phyloP scores from a whole-genome alignment of 2,329 filamentous ascomycete species.

The Emericellopsis atlantica region DNA sequence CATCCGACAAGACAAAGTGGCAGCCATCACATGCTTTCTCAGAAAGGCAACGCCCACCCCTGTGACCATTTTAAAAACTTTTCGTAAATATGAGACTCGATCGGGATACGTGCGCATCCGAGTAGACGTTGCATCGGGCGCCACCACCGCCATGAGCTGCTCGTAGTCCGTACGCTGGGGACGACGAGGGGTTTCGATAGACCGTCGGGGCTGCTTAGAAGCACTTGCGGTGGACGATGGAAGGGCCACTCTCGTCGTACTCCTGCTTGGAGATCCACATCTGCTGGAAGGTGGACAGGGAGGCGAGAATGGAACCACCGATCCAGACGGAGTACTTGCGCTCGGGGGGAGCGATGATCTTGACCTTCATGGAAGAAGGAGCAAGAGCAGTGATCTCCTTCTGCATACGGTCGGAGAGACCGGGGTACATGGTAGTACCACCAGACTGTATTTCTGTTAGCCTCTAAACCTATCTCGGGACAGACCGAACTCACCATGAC shows the following conservation, averaged over 20 bases:
- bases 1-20: conserved; percentile 36
- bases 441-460: conserved; percentile 60
- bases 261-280: conserved; percentile 99
- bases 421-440: conserved; percentile 99
- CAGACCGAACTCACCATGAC: conserved; percentile 75
- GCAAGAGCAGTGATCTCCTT: conserved; percentile 99
- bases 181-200: too few species aligned
- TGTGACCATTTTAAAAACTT: conserved; percentile 43
- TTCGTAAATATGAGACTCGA: conserved; percentile 44
- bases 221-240: conserved; percentile 99
- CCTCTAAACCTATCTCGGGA: too few species aligned
- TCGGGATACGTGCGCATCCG: conserved; percentile 33
- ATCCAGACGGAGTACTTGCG: conserved; percentile 99
- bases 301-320: conserved; percentile 99
- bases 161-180: conserved; percentile 17
- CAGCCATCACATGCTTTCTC: conserved; percentile 31
- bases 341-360: conserved; percentile 99
- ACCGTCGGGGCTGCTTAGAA: conserved; percentile 55
- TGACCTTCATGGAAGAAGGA: conserved; percentile 99
- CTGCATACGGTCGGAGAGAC: conserved; percentile 99
- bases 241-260: conserved; percentile 99
- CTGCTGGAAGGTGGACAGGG: conserved; percentile 99
- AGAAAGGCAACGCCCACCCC: conserved; percentile 35
- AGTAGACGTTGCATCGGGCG: conserved; percentile 27
- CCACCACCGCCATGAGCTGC: conserved; percentile 31